A percentile compares a stretch with the other conserved stretches of the same genome.
Conservation (phyloP, 331 rosid genomes). For the Quercus lobata region DNA sequence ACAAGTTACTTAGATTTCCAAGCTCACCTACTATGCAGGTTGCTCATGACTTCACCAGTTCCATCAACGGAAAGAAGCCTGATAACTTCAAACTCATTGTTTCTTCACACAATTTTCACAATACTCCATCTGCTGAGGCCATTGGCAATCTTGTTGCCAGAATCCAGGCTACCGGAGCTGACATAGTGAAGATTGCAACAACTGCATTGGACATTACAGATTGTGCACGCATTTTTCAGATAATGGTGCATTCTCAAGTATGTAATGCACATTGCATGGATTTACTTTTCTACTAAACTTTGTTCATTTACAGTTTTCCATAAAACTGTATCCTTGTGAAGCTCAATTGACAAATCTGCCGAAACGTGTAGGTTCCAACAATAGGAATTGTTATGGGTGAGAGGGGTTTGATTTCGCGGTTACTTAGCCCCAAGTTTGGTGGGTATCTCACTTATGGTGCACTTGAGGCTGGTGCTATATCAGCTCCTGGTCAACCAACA, state of each 20-base stretch:
- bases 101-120: constrained; percentile 87
- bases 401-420: constrained; percentile 74
- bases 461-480: constrained; percentile 68
- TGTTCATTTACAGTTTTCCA: not conserved
- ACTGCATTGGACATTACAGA: constrained; percentile 87
- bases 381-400: constrained; percentile 96
- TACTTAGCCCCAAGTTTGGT: constrained; percentile 90
- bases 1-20: constrained; percentile 12
- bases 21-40: constrained; percentile 49
- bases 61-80: constrained; percentile 54
- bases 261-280: constrained; percentile 30
- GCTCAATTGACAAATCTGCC: not conserved
- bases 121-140: constrained; percentile 81
- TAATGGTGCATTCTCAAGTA: constrained; percentile 87
- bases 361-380: constrained; percentile 68
- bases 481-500: constrained; percentile 98
- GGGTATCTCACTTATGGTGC: constrained; percentile 88
- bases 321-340: not conserved
- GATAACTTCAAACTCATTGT: constrained; percentile 69
- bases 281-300: not conserved
- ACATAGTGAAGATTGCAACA: constrained; percentile 93
- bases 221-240: constrained; percentile 70
- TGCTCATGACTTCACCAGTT: constrained; percentile 62
- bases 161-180: constrained; percentile 92
- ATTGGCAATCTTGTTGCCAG: constrained; percentile 84